Base-by-base conservation (phyloP, 306 rosid species). In the Cyclanthera cordifolia region DNA sequence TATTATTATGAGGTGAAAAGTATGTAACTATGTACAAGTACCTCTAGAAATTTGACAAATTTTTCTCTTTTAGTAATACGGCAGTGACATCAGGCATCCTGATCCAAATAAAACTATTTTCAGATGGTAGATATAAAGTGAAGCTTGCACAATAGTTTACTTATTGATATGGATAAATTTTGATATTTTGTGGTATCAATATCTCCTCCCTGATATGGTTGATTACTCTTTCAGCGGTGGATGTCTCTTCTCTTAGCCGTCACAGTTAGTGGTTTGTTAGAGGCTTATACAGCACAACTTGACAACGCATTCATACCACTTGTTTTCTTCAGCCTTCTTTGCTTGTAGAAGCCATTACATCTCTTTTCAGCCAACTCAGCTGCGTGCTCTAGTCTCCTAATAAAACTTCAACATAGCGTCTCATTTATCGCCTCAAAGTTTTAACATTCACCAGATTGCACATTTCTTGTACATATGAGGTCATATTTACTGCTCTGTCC, bases 271-370 rank as follows among this genome's bases (percentile, higher is more conserved):
- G 99, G 99, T 69, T 72, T 93, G 83, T 77, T 93, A 83, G 99
- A 93, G 90, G 99, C 99, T 68, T 86, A 85, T 83, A 93, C 99
- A 0, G 83, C 96, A 7, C 99, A 93, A 76, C 95, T 93, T 23
- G 99, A 93, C 85, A 93, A 93, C 37, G 95, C 95, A 11, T 93
- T 93, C 79, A 90, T 93, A 73, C 99, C 99, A 21, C 87, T 90
- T 24, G 78, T 90, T 58, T 93, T 93, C 90, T 90, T 82, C 57
- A 88, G 95, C 78, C 99, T 93, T 73, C 94, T 93, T 60, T 87
- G 94, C 79, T 77, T 93, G 82, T 93, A 82, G 84, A 17, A 67
- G 21, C 8, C n/a, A 14, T 21, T 24, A 13, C 4, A 13, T 66
- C 71, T 66, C 19, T 55, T 43, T 67, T n/a, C 50, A 61, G 69